phyloP scores from a whole-genome alignment of 441 rosid species.

The Monsonia emarginata region DNA sequence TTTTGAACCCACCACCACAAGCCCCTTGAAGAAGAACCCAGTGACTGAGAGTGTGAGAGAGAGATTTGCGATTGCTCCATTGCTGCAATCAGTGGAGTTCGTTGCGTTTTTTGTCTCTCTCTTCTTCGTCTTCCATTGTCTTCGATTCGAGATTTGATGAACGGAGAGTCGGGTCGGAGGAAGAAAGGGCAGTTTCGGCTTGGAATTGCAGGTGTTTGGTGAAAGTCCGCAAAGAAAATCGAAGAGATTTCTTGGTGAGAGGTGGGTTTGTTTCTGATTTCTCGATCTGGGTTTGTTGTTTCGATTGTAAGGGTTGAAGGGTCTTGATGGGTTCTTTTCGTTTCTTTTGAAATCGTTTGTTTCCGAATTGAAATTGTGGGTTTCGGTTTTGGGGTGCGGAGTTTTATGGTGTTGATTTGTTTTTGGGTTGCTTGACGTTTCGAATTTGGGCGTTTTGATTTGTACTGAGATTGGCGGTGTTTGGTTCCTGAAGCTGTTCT shows the following conservation, averaged over 20 bases:
- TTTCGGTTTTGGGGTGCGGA: background rate
- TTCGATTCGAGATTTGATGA: background rate
- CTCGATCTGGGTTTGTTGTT: background rate
- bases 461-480: constrained; percentile 14
- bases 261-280: background rate
- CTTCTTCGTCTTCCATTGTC: background rate
- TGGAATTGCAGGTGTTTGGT: background rate
- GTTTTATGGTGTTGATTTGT: background rate
- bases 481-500: constrained; percentile 1
- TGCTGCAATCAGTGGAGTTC: background rate
- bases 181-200: background rate
- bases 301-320: too few relatives aligned
- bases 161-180: background rate
- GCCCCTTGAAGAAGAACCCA: background rate
- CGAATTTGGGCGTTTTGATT: constrained; percentile 13
- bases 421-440: background rate
- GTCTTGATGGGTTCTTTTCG: constrained; percentile 6
- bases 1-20: background rate
- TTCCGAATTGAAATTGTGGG: background rate
- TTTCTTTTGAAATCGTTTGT: background rate
- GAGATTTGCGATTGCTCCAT: background rate
- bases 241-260: background rate
- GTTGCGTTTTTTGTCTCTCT: background rate
- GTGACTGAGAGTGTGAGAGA: background rate
- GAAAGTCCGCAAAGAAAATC: background rate